phyloP scores from a whole-genome alignment of 2,329 filamentous ascomycete genomes.

The Phoma sp. region DNA sequence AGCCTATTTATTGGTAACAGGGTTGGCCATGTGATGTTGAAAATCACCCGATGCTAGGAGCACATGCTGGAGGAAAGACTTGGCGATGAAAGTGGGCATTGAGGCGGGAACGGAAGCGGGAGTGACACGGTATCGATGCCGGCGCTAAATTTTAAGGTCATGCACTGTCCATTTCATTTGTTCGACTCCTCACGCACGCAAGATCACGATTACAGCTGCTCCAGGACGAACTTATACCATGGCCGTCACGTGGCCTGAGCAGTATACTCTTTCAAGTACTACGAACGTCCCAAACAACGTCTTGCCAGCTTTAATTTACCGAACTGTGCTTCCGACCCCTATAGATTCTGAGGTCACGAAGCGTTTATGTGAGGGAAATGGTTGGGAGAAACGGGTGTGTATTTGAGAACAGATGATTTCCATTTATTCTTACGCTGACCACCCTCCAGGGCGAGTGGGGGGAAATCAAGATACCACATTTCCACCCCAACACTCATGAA shows the following conservation, averaged over 20 bases:
- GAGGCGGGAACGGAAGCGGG: constrained; percentile 9
- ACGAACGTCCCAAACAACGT: constrained; percentile 39
- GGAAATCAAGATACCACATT: constrained; percentile 35
- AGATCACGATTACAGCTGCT: neutral
- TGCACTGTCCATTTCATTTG: too few species aligned
- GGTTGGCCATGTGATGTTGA: too few species aligned
- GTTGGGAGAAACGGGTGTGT: neutral
- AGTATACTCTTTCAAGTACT: constrained; percentile 6
- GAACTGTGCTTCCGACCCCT: constrained; percentile 8
- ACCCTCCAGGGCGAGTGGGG: constrained; percentile 34
- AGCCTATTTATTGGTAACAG: too few species aligned
- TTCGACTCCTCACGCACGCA: too few species aligned
- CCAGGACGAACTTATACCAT: neutral
- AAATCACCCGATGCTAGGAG: neutral
- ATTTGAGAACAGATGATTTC: neutral
- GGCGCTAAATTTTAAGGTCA: too few species aligned
- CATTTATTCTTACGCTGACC: neutral
- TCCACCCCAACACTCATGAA: constrained; percentile 50
- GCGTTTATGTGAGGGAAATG: neutral
- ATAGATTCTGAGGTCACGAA: neutral
- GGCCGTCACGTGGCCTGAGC: constrained; percentile 10
- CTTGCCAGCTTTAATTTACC: constrained; percentile 48
- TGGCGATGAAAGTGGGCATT: too few species aligned
- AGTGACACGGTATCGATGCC: neutral
- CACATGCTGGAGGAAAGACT: too few species aligned